Percentiles rank a stretch among this genome's conserved stretches.
phyloP scores from a whole-genome alignment of 176 grass and related monocot genomes.

The Ampelocalamus luodianensis region DNA sequence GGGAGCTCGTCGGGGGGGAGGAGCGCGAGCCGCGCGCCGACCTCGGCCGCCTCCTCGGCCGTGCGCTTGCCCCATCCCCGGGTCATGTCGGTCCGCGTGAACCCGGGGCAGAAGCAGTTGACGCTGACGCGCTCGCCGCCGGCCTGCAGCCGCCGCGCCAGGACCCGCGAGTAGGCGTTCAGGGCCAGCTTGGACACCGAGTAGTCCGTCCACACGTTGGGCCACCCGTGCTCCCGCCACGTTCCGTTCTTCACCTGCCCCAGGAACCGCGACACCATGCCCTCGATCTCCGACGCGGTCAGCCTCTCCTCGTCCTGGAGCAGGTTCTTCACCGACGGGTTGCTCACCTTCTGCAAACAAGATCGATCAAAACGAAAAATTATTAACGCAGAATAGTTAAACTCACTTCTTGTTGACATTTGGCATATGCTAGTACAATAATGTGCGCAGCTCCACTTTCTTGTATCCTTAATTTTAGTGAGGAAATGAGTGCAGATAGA shows the following conservation, averaged over 20 bases:
- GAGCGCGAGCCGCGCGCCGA: slow-evolving; percentile 55
- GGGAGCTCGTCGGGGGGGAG: slow-evolving; percentile 61
- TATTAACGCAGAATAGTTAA: background rate
- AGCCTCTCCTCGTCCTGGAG: slow-evolving; percentile 73
- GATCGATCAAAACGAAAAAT: background rate
- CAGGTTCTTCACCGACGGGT: slow-evolving; percentile 41
- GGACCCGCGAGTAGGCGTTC: slow-evolving; percentile 79
- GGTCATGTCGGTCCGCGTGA: slow-evolving; percentile 93
- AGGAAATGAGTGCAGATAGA: background rate
- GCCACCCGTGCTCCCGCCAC: slow-evolving; percentile 75
- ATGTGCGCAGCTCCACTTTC: background rate
- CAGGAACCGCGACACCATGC: slow-evolving; percentile 76
- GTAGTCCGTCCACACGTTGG: slow-evolving; percentile 94
- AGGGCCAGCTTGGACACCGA: slow-evolving; percentile 90
- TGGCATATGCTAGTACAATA: background rate
- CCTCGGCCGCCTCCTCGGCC: slow-evolving; percentile 65
- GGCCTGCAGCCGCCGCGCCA: slow-evolving; percentile 64
- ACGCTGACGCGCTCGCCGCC: slow-evolving; percentile 68
- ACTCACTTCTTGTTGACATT: background rate
- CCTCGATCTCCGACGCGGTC: slow-evolving; percentile 57
- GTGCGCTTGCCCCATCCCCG: slow-evolving; percentile 62
- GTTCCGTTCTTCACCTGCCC: slow-evolving; percentile 71
- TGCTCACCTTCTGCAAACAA: slow-evolving; percentile 64
- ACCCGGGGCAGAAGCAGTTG: slow-evolving; percentile 96
- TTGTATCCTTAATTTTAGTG: background rate